phyloP scores from a whole-genome alignment of 495 filamentous ascomycete genomes.

The Aspergillus affinis region DNA sequence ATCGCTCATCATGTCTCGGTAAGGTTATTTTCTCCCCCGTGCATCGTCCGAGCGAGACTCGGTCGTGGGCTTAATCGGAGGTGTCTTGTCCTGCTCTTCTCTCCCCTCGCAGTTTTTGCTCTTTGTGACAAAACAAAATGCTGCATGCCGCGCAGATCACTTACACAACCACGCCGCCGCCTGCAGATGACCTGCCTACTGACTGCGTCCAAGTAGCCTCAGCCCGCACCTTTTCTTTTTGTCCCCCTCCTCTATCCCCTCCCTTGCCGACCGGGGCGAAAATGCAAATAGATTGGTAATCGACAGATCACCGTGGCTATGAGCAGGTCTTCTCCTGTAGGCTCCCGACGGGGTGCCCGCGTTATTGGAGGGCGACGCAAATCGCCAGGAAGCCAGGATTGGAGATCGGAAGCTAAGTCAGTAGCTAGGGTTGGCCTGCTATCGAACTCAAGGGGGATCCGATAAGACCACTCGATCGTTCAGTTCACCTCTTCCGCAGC shows the following conservation, averaged over 20 bases:
- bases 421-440: background rate
- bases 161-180: slow-evolving; percentile 22
- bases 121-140: background rate
- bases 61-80: background rate
- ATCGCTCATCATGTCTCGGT: background rate
- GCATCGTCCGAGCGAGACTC: background rate
- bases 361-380: background rate
- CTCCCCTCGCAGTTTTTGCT: background rate
- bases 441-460: background rate
- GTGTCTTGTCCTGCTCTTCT: background rate
- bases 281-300: slow-evolving; percentile 8
- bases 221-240: slow-evolving; percentile 10
- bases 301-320: background rate
- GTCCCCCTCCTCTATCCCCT: background rate
- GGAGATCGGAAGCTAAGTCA: background rate
- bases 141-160: slow-evolving; percentile 22
- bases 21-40: slow-evolving; percentile 1
- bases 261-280: slow-evolving; percentile 18
- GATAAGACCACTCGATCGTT: background rate
- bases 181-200: slow-evolving; percentile 36
- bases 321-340: slow-evolving; percentile 13
- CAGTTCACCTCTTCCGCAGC: background rate
- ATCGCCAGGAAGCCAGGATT: background rate
- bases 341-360: background rate
- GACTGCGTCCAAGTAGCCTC: slow-evolving; percentile 20